phyloP scores from a whole-genome alignment of 257 asterid species.

The Primulina eburnea region DNA sequence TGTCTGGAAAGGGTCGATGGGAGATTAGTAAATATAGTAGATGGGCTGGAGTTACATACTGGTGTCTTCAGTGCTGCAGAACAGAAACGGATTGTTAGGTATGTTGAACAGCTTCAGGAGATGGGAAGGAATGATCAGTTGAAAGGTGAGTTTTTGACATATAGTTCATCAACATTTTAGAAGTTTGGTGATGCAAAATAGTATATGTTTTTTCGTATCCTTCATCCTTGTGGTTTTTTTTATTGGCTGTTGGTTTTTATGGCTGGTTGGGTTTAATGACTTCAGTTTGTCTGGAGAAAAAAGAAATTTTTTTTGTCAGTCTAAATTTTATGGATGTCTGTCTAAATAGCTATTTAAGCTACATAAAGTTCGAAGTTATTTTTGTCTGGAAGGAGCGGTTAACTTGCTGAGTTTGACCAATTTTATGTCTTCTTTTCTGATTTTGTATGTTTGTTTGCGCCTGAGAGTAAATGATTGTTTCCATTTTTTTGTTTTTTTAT shows the following conservation, averaged over 20 bases:
- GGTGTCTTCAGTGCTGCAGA: slow-evolving; percentile 70
- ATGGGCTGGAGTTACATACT: slow-evolving; percentile 74
- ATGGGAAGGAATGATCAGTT: slow-evolving; percentile 58
- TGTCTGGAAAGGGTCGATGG: slow-evolving; percentile 53
- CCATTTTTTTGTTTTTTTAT: too few relatives aligned
- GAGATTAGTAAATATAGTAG: slow-evolving; percentile 42
- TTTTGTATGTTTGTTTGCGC: too few relatives aligned
- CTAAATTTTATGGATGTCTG: neutral
- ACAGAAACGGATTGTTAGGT: slow-evolving; percentile 62
- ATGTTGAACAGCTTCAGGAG: slow-evolving; percentile 47
- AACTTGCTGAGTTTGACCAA: slow-evolving; percentile 1
- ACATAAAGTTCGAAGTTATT: slow-evolving; percentile 12
- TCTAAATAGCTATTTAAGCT: neutral
- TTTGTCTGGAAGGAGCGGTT: neutral
- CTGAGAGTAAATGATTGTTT: too few relatives aligned
- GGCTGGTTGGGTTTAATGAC: neutral
- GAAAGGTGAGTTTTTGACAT: slow-evolving; percentile 40
- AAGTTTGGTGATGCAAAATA: neutral
- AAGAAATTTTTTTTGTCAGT: neutral
- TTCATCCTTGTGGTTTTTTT: neutral
- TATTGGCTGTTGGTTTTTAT: slow-evolving; percentile 11
- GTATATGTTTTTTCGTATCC: slow-evolving; percentile 6
- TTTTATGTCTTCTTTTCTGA: too few relatives aligned
- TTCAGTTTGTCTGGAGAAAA: neutral
- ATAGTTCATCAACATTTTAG: neutral